These are phyloP conservation scores for Zygosaccharomyces siamensis DNA, from an alignment of 805 yeast species.

Conservation along the genomic window DNA sequence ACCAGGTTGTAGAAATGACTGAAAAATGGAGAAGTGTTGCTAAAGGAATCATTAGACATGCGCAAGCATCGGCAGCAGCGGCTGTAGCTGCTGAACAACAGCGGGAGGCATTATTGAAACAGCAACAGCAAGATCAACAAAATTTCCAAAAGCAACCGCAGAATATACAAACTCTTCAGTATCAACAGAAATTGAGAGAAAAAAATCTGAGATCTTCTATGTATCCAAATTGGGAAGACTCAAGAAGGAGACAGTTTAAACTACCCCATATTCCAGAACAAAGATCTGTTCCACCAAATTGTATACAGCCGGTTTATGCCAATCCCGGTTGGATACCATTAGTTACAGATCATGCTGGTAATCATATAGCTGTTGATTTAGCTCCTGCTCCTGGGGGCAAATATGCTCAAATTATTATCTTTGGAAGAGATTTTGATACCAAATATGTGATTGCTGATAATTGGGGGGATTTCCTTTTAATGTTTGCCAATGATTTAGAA, in stretches of 20 bases:
- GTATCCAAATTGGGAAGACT: slow-evolving; percentile 1
- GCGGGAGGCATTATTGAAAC: neutral
- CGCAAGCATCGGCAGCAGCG: slow-evolving; percentile 12
- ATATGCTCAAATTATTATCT: slow-evolving; percentile 88
- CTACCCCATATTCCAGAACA: slow-evolving; percentile 46
- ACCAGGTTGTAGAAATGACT: slow-evolving; percentile 74
- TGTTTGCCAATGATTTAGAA: slow-evolving; percentile 83
- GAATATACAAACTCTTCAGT: slow-evolving; percentile 13
- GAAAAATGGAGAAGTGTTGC: slow-evolving; percentile 80
- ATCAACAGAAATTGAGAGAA: neutral
- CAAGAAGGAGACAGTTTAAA: slow-evolving; percentile 34
- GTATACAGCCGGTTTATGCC: slow-evolving; percentile 74
- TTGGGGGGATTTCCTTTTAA: slow-evolving; percentile 83
- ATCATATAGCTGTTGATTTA: slow-evolving; percentile 85
- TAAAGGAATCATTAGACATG: slow-evolving; percentile 35
- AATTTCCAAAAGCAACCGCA: slow-evolving; percentile 24
- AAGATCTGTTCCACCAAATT: slow-evolving; percentile 71
- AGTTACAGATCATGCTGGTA: slow-evolving; percentile 83
- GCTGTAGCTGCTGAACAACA: neutral
- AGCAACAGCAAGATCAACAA: slow-evolving; percentile 15
- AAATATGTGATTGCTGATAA: slow-evolving; percentile 81
- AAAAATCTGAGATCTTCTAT: neutral
- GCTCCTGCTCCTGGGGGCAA: slow-evolving; percentile 74
- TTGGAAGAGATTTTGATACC: slow-evolving; percentile 91
- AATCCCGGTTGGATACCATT: slow-evolving; percentile 90